These are phyloP conservation scores for Clarireedia monteithiana DNA, from an alignment of 2,329 filamentous ascomycete genomes.

Conservation along the genomic window DNA sequence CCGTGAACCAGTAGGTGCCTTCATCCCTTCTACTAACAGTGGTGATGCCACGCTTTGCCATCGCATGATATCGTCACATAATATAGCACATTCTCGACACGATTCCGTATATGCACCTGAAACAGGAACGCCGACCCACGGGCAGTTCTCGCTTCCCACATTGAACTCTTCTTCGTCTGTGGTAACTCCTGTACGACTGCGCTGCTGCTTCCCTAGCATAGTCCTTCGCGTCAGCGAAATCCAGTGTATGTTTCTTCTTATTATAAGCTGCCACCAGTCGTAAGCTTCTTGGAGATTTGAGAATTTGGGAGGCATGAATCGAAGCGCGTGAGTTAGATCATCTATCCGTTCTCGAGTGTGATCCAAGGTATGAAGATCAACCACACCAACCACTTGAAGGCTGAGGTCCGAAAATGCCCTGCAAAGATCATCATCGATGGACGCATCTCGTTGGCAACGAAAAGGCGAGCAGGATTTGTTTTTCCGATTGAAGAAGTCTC, in stretches of 20 bases:
- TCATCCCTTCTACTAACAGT: background rate
- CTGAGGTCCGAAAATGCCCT: slow-evolving; percentile 5
- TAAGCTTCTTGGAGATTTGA: slow-evolving; percentile 7
- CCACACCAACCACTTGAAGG: slow-evolving; percentile 6
- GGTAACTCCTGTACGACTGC: background rate
- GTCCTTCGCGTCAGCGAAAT: background rate
- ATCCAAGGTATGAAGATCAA: background rate
- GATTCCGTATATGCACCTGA: background rate
- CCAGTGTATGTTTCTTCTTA: slow-evolving; percentile 12
- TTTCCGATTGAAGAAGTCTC: background rate
- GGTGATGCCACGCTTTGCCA: slow-evolving; percentile 10
- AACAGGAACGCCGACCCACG: background rate
- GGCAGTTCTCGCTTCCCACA: background rate
- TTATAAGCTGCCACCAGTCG: slow-evolving; percentile 10
- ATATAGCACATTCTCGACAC: slow-evolving; percentile 6
- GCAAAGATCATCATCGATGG: slow-evolving; percentile 6
- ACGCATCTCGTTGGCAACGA: background rate
- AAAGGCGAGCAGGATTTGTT: background rate
- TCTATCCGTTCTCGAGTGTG: background rate
- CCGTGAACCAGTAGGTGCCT: background rate
- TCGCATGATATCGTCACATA: slow-evolving; percentile 7
- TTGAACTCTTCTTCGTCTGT: background rate
- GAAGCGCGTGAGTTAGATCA: background rate
- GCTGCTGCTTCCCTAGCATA: background rate
- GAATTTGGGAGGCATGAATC: slow-evolving; percentile 7